phyloP scores from a whole-genome alignment of 1,139 yeast species.

The Saccharomycopsis phalli region DNA sequence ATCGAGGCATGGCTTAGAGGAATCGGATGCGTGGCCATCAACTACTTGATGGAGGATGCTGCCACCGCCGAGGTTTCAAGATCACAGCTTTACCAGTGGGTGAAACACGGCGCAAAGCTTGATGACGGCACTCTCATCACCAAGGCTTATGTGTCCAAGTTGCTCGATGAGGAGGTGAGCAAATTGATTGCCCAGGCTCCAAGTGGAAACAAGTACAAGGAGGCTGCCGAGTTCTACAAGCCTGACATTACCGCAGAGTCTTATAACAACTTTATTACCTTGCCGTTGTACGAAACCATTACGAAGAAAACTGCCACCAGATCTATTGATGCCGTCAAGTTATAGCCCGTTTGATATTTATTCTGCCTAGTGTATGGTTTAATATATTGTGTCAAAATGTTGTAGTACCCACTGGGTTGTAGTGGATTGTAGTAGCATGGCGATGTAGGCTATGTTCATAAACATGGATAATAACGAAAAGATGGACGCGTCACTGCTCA shows the following conservation, averaged over 20 bases:
- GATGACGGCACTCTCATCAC: constrained; percentile 48
- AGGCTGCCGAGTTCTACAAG: constrained; percentile 50
- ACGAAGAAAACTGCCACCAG: constrained; percentile 27
- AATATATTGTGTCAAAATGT: too few relatives aligned
- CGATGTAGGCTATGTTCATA: too few relatives aligned
- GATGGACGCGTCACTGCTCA: too few relatives aligned
- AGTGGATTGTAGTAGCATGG: too few relatives aligned
- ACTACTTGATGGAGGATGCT: constrained; percentile 80
- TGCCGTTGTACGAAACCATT: constrained; percentile 48
- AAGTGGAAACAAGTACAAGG: constrained; percentile 37
- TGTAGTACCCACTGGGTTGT: too few relatives aligned
- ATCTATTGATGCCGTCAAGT: constrained; percentile 14
- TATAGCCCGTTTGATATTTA: too few relatives aligned
- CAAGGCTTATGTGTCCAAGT: constrained; percentile 44
- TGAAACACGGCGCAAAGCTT: constrained; percentile 60
- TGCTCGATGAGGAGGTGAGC: constrained; percentile 54
- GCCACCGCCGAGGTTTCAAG: constrained; percentile 84
- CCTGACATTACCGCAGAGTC: constrained; percentile 61
- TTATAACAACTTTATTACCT: constrained; percentile 59
- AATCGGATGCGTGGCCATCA: constrained; percentile 74
- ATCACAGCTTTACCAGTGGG: constrained; percentile 80
- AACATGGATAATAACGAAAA: too few relatives aligned
- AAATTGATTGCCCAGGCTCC: constrained; percentile 49
- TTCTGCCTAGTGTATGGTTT: too few relatives aligned
- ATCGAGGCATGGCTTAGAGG: constrained; percentile 82